Base-by-base conservation (phyloP, 768 basidiomycete genomes). In the Mrakia frigida region DNA sequence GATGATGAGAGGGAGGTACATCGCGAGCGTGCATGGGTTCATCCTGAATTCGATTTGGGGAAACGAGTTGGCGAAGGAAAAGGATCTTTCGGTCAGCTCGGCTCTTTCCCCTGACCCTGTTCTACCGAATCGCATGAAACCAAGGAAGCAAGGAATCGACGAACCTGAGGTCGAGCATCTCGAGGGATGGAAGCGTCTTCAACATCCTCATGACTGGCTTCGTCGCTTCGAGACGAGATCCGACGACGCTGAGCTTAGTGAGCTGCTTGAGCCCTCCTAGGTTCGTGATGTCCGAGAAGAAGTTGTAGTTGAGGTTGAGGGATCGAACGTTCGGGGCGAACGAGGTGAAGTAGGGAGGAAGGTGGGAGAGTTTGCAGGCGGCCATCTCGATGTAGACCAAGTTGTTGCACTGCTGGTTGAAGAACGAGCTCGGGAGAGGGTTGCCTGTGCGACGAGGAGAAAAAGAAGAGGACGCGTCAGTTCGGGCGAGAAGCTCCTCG, bases 231-330 rank as follows among this genome's bases (percentile, higher is more conserved):
- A 98, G 82, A 80, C 94, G 87, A 72, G 85, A 82, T 75, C 94
- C 96, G 80, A 98, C 91, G 75, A 94, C 87, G 61, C 89, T 93
- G 81, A 98, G 84, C 86, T 92, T 94, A 79, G 88, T 87, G 83
- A 98, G 84, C 81, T 92, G 85, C 71, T 87, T 87, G 75, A 99
- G 85, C 6, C 41, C 63, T 25, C 28, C 43, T 25, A 78, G n/a
- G 73, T 88, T 84, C 80, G 92, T 90, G 80, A 94, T 89, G 82
- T 85, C 81, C 35, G 78, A 78, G 56, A 98, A 82, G 83, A 95
- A 98, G 83, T 98, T 98, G 86, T 97, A 96, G 86, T 98, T 96
- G 79, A 98, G 88, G 86, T 98, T 98, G 84, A 98, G 85, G 77
- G 90, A 90, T 74, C 94, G 89, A 81, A 98, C 84, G 83, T 95